Percentiles rank a stretch among this genome's conserved stretches.
Conservation (phyloP, 306 rosid species). For the Pyrus pyrifolia region DNA sequence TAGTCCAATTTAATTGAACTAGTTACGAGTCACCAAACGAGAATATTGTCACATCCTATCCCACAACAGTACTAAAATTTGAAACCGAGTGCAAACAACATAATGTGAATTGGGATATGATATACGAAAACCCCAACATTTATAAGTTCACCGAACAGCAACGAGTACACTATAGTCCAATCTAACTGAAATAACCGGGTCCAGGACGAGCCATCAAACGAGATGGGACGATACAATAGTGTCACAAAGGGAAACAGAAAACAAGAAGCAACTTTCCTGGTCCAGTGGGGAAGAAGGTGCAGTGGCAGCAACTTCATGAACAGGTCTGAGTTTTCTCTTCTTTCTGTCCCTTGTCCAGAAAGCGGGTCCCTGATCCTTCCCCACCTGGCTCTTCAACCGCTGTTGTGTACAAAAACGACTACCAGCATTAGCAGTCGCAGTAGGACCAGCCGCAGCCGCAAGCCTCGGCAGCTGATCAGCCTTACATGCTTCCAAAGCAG, state of each 20-base stretch:
- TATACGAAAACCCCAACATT: neutral
- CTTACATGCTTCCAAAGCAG: conserved; percentile 28
- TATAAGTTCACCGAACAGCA: no score
- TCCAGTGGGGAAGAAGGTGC: conserved; percentile 11
- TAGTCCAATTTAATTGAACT: no score
- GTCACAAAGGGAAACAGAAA: neutral
- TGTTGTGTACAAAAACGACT: neutral
- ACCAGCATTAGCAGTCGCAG: neutral
- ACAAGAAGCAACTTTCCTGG: conserved; percentile 9
- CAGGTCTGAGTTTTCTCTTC: conserved; percentile 29
- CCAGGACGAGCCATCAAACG: no score
- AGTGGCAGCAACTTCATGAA: conserved; percentile 17
- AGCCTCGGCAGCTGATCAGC: conserved; percentile 4
- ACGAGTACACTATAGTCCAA: no score
- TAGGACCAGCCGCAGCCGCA: neutral
- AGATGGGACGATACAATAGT: neutral
- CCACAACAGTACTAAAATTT: neutral
- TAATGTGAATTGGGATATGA: neutral
- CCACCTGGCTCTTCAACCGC: conserved; percentile 1
- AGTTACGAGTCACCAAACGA: no score
- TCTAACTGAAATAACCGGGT: no score
- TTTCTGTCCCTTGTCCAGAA: conserved; percentile 33
- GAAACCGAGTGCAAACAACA: conserved; percentile 2
- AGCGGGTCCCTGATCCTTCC: conserved; percentile 31
- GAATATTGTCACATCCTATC: neutral